Conservation (phyloP, 129 eudicot species). For the Ambrosia trifida region DNA sequence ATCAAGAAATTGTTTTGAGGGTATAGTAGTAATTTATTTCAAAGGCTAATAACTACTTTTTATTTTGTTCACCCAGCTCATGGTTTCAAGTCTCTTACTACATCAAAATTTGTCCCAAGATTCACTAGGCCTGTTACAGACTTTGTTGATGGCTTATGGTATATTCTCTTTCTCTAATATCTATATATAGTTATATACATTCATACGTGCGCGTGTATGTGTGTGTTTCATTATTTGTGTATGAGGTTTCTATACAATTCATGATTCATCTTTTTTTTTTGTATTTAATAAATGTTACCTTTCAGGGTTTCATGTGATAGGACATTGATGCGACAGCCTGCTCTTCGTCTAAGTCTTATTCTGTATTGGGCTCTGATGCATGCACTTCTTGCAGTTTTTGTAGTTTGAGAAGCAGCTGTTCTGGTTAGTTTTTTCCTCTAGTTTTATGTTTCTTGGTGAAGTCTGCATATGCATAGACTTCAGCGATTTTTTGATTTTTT, state of each 20-base stretch:
- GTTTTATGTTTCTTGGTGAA: constrained; percentile 8
- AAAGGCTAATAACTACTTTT: constrained; percentile 6
- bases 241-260: background rate
- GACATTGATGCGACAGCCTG: constrained; percentile 92
- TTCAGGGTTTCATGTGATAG: constrained; percentile 95
- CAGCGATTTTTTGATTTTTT: too few relatives aligned
- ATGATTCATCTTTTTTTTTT: background rate
- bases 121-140: constrained; percentile 90
- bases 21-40: constrained; percentile 15
- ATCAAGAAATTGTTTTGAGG: constrained; percentile 21
- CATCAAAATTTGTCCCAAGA: constrained; percentile 84
- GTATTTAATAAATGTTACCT: constrained; percentile 8
- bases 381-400: constrained; percentile 79
- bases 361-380: constrained; percentile 89
- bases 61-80: constrained; percentile 63
- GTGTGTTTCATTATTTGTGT: background rate
- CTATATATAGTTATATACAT: background rate
- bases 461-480: background rate
- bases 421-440: constrained; percentile 34
- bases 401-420: constrained; percentile 55
- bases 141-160: constrained; percentile 96
- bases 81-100: constrained; percentile 96
- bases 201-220: background rate
- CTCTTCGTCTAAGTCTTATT: constrained; percentile 81
- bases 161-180: constrained; percentile 22